Conservation (phyloP, 345 rosid genomes). For the Pugionium cornutum region DNA sequence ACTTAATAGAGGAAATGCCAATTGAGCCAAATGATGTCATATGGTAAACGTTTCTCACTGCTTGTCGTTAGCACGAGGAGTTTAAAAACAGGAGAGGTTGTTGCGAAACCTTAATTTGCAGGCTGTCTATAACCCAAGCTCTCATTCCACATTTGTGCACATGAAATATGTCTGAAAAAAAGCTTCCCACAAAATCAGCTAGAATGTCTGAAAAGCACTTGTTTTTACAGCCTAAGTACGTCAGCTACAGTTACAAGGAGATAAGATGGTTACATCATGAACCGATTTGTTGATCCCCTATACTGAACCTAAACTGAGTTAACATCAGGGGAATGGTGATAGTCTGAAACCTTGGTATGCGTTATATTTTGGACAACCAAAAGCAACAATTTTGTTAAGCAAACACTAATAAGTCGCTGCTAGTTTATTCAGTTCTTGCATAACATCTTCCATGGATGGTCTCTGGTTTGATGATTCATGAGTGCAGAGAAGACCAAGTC, state of each 20-base stretch:
- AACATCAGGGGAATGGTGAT: conserved; percentile 33
- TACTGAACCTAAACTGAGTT: conserved; percentile 28
- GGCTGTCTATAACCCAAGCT: conserved; percentile 45
- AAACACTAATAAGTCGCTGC: conserved; percentile 35
- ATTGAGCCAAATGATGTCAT: conserved; percentile 49
- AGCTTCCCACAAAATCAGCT: conserved; percentile 18
- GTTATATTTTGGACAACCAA: conserved; percentile 36
- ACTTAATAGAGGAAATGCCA: conserved; percentile 48
- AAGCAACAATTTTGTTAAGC: conserved; percentile 29
- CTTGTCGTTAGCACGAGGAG: conserved; percentile 53
- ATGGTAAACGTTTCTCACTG: conserved; percentile 55
- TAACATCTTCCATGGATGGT: conserved; percentile 67
- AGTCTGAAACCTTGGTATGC: conserved; percentile 24
- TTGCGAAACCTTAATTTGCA: conserved; percentile 44
- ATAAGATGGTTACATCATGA: conserved; percentile 28
- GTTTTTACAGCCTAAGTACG: conserved; percentile 39
- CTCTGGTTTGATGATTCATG: conserved; percentile 70
- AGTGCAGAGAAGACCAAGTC: conserved; percentile 69
- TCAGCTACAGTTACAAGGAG: conserved; percentile 37
- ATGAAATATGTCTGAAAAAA: conserved; percentile 8
- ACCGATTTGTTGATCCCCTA: conserved; percentile 10
- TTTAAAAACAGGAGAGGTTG: conserved; percentile 50
- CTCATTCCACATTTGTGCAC: conserved; percentile 23
- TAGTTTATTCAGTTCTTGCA: conserved; percentile 58
- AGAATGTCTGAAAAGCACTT: conserved; percentile 20